Base-by-base conservation (phyloP, 441 rosid genomes). In the Populus hybrid region DNA sequence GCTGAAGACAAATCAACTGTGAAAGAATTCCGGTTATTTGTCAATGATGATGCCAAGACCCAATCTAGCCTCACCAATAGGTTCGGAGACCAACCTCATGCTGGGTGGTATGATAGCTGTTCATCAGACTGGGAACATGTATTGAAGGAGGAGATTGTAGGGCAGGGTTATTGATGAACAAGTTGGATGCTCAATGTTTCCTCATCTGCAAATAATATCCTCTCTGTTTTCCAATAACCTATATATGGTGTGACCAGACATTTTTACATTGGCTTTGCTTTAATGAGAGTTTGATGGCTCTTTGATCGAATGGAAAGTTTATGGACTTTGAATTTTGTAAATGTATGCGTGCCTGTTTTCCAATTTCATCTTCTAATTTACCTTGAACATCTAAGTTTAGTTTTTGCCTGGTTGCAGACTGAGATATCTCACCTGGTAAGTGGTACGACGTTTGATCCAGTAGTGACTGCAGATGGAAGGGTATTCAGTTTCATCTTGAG, bases 41-140 rank as follows among this genome's bases (percentile, higher is more conserved):
- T 82, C 53, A 78, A 77, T 72, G 82, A 81, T 12, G 83, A 84
- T 67, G 69, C 78, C 6, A 26, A 40, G 32, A 35, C 57, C 59
- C 76, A 71, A n/a, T 69, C 84, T 69, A 78, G 20, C 16, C 11
- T 42, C 30, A 69, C n/a, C 1, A 75, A 34, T 71, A 53, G 32
- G 73, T 21, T 7, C 1, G 80, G 71, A 63, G 77, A 83, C 81
- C 82, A 76, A 21, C 64, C 80, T 61, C 38, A 46, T 35, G 81
- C 80, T 38, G 63, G 84, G 2, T 67, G 82, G 74, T 75, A 78
- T 18, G 92, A 90, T 42, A 81, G 83, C 73, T 85, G 84, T 30
- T 79, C 88, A 57, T 88, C 92, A 3, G 97, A 92, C 28, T 94
- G 95, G 96, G 97, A 94, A 75, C 92, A 88, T 82, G 89, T 92